A percentile compares a stretch with the other conserved stretches of the same genome.
Conservation (phyloP, 1,139 yeast genomes). For the Scheffersomyces stambukii region DNA sequence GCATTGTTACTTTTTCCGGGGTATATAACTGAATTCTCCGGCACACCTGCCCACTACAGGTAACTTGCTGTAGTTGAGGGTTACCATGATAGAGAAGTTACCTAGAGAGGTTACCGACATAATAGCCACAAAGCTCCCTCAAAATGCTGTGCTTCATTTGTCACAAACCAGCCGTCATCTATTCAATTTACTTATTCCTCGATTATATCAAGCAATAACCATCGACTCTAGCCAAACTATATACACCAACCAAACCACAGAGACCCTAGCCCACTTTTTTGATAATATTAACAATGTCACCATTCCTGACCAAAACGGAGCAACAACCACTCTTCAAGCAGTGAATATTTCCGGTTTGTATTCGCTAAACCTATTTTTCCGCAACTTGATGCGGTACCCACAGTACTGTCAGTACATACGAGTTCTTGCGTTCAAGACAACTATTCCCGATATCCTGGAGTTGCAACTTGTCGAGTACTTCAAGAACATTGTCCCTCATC, state of each 20-base stretch:
- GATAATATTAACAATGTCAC: too few relatives aligned
- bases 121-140: slow-evolving; percentile 14
- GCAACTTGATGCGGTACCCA: slow-evolving; percentile 11
- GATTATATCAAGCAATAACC: slow-evolving; percentile 17
- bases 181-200: slow-evolving; percentile 13
- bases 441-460: slow-evolving; percentile 27
- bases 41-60: too few relatives aligned
- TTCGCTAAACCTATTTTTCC: slow-evolving; percentile 19
- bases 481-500: slow-evolving; percentile 14
- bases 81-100: slow-evolving; percentile 14
- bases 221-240: too few relatives aligned
- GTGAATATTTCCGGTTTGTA: slow-evolving; percentile 16
- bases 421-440: slow-evolving; percentile 13
- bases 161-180: slow-evolving; percentile 14
- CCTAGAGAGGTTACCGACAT: slow-evolving; percentile 20
- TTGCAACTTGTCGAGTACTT: slow-evolving; percentile 16
- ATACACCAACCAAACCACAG: too few relatives aligned
- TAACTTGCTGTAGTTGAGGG: too few relatives aligned
- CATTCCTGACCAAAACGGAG: too few relatives aligned
- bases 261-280: too few relatives aligned
- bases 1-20: too few relatives aligned
- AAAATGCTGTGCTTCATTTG: slow-evolving; percentile 16
- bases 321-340: slow-evolving; percentile 4
- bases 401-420: slow-evolving; percentile 13
- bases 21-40: too few relatives aligned